phyloP scores from a whole-genome alignment of 305 asterid genomes.

The Fraxinus ornus region DNA sequence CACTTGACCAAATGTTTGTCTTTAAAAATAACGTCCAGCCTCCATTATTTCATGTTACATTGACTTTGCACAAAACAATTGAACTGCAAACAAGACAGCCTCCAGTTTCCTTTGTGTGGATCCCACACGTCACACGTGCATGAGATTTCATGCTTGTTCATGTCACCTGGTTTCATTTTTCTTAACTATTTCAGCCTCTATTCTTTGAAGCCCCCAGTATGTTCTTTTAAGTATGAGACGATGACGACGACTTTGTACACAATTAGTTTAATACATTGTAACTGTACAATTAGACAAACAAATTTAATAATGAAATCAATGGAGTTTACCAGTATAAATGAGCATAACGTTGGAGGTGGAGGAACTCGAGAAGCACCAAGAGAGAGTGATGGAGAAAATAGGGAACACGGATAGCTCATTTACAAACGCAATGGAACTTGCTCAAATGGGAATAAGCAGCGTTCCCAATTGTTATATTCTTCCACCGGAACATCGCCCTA shows the following conservation, averaged over 20 bases:
- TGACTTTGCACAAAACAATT: background rate
- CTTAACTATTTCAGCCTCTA: background rate
- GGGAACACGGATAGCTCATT: slow-evolving; percentile 33
- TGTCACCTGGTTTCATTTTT: background rate
- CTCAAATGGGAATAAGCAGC: slow-evolving; percentile 35
- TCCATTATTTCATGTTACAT: too few relatives aligned
- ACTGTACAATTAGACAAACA: background rate
- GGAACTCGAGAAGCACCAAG: slow-evolving; percentile 1
- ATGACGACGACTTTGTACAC: background rate
- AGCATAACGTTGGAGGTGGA: background rate
- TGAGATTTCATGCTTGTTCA: background rate
- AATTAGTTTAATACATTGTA: slow-evolving; percentile 17
- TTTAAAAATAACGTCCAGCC: too few relatives aligned
- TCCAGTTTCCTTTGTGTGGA: slow-evolving; percentile 16
- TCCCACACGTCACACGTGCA: background rate
- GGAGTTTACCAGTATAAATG: background rate
- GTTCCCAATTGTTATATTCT: slow-evolving; percentile 51
- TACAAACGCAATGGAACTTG: slow-evolving; percentile 42
- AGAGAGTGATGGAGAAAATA: slow-evolving; percentile 31
- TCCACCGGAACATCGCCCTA: slow-evolving; percentile 54
- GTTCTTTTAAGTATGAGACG: background rate
- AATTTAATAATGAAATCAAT: background rate
- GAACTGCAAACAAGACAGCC: background rate
- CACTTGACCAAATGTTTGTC: too few relatives aligned
- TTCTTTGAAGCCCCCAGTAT: background rate